Conservation (phyloP, 1,284 basidiomycete genomes). For the Meira nashicola region DNA sequence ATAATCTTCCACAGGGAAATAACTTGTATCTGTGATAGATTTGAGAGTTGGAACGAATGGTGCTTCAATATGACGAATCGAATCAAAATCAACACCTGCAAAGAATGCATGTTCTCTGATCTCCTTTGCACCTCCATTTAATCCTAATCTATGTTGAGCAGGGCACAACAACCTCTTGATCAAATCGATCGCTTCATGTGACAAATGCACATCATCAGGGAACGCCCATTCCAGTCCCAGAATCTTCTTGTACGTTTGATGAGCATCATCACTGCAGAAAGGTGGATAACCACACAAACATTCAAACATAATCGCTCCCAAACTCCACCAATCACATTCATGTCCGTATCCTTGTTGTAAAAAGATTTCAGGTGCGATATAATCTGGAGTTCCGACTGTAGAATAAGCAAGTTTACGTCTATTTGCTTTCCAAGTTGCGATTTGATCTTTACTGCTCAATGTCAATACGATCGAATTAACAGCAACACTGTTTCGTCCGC, state of each 20-base stretch:
- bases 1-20: conserved; percentile 95
- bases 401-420: conserved; percentile 96
- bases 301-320: conserved; percentile 93
- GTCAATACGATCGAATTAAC: conserved; percentile 53
- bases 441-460: conserved; percentile 48
- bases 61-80: conserved; percentile 84
- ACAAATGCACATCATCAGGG: conserved; percentile 93
- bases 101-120: conserved; percentile 93
- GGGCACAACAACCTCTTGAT: conserved; percentile 85
- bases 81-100: conserved; percentile 89
- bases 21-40: conserved; percentile 81
- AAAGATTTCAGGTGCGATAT: conserved; percentile 98
- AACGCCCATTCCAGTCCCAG: conserved; percentile 93
- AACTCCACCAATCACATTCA: conserved; percentile 92
- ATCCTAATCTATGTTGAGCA: conserved; percentile 66
- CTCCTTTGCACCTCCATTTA: conserved; percentile 65
- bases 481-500: conserved; percentile 49
- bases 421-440: conserved; percentile 94
- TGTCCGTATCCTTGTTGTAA: conserved; percentile 94
- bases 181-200: conserved; percentile 84
- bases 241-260: conserved; percentile 98
- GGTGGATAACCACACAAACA: conserved; percentile 93
- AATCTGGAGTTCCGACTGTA: conserved; percentile 96
- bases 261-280: conserved; percentile 95
- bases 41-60: conserved; percentile 88